Base-by-base conservation (phyloP, 768 basidiomycete genomes). In the Floccularia luteovirens region DNA sequence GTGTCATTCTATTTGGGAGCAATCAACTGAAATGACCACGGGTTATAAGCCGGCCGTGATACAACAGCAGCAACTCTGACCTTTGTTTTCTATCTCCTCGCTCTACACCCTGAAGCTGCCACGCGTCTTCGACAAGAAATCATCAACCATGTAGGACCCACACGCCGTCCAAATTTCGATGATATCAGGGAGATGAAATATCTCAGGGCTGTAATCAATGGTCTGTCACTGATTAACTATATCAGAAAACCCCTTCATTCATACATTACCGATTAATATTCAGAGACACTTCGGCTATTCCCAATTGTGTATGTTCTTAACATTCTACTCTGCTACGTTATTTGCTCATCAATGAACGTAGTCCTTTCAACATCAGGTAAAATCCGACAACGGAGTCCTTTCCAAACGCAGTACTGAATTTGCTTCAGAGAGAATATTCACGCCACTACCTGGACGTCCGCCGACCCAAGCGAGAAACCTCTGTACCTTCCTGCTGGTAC, bases 171-270 rank as follows among this genome's bases (percentile, higher is more conserved):
- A 3, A 68, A 69, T 2, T 70, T 69, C 38, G 72, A 76, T 31
- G 72, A 78, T 45, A 69, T 82, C 47, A 62, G 63, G 21, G 74
- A 75, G 3, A 76, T 82, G 74, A 79, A 75, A 52, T 82, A 72
- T 45, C 54, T 82, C 11, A 62, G 76, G 19, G 81, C 80, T 1
- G 75, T 82, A 17, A 70, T 82, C 36, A 81, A 82, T 45, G 79
- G 79, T 78, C 31, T 25, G 51, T 33, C 4, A 13, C 7, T n/a
- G n/a, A n/a, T n/a, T n/a, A n/a, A n/a, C n/a, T n/a, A n/a, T n/a
- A n/a, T n/a, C 23, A 28, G 1, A 13, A 14, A 22, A 28, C 24
- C 20, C 14, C 27, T 14, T 5, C 8, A 16, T 37, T 36, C 14
- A 3, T 5, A 30, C 12, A 4, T 17, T 22, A 10, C 31, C 12